Conservation (phyloP, 192 early-diverging fungal species). For the Pilaira anomala region DNA sequence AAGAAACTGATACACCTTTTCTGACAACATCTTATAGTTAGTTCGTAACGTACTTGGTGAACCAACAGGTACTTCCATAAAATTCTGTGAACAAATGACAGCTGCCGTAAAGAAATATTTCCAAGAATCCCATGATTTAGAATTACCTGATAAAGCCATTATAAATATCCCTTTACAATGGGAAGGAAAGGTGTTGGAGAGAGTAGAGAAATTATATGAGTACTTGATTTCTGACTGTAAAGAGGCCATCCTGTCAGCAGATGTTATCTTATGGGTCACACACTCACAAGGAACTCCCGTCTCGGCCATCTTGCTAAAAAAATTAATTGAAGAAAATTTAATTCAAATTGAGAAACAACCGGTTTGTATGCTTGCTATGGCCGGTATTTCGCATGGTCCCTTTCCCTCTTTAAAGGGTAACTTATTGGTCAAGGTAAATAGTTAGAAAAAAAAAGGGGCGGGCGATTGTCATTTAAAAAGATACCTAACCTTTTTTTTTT, state of each 20-base stretch:
- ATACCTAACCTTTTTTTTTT: not conserved
- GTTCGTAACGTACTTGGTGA: slow-evolving; percentile 79
- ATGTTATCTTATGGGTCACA: slow-evolving; percentile 84
- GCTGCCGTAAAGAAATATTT: slow-evolving; percentile 60
- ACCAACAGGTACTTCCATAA: slow-evolving; percentile 86
- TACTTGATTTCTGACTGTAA: slow-evolving; percentile 60
- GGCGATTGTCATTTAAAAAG: not conserved
- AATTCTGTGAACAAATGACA: slow-evolving; percentile 89
- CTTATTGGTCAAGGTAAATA: slow-evolving; percentile 66
- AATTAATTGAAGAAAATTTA: slow-evolving; percentile 65
- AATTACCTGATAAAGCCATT: slow-evolving; percentile 46
- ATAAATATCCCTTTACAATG: slow-evolving; percentile 84
- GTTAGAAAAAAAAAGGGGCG: not conserved
- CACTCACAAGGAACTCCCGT: slow-evolving; percentile 96
- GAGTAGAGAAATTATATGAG: slow-evolving; percentile 78
- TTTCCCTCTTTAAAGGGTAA: slow-evolving; percentile 80
- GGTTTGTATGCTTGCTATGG: slow-evolving; percentile 84
- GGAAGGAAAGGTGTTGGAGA: slow-evolving; percentile 86
- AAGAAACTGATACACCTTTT: not conserved
- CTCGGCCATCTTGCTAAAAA: slow-evolving; percentile 69
- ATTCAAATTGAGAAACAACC: slow-evolving; percentile 68
- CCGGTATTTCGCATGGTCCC: slow-evolving; percentile 89
- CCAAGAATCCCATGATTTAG: slow-evolving; percentile 41
- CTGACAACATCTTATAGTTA: slow-evolving; percentile 30
- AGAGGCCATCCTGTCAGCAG: slow-evolving; percentile 49